A percentile compares a stretch with the other conserved stretches of the same genome.
phyloP scores from a whole-genome alignment of 345 rosid genomes.

The Carallia brachiata region DNA sequence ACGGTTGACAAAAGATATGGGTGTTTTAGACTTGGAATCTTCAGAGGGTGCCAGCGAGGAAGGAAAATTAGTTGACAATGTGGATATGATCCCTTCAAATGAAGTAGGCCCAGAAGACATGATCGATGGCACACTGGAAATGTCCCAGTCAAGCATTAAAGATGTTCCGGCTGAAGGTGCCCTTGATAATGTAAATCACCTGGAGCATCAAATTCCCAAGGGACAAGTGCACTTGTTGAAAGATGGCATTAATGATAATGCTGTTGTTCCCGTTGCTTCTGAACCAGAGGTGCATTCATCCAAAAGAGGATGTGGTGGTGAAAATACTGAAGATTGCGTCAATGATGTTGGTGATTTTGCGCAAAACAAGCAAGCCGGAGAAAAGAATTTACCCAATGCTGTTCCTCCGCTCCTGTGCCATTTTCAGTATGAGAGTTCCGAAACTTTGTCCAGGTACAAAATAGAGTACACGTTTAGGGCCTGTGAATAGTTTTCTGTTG shows the following conservation, averaged over 20 bases:
- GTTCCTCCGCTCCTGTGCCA: constrained; percentile 56
- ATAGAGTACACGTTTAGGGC: too few species aligned
- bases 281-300: constrained; percentile 38
- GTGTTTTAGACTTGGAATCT: constrained; percentile 49
- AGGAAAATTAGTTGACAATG: constrained; percentile 27
- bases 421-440: constrained; percentile 77
- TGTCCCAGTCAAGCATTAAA: constrained; percentile 32
- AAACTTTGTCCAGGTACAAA: constrained; percentile 68
- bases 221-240: constrained; percentile 28
- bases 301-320: constrained; percentile 31
- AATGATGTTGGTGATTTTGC: constrained; percentile 37
- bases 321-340: constrained; percentile 36
- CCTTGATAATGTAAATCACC: constrained; percentile 28
- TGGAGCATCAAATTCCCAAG: constrained; percentile 38
- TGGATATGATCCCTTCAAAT: constrained; percentile 26
- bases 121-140: constrained; percentile 25
- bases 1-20: constrained; percentile 60
- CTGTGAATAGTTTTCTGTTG: too few species aligned
- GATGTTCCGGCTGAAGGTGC: constrained; percentile 37
- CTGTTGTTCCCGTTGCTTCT: constrained; percentile 24
- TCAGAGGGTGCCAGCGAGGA: constrained; percentile 29
- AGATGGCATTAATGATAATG: constrained; percentile 27
- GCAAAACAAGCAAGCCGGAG: constrained; percentile 45
- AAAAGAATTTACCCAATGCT: constrained; percentile 54
- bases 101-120: constrained; percentile 31